Conservation (phyloP, 2,329 filamentous ascomycete species). For the Cladobotryum mycophilum region DNA sequence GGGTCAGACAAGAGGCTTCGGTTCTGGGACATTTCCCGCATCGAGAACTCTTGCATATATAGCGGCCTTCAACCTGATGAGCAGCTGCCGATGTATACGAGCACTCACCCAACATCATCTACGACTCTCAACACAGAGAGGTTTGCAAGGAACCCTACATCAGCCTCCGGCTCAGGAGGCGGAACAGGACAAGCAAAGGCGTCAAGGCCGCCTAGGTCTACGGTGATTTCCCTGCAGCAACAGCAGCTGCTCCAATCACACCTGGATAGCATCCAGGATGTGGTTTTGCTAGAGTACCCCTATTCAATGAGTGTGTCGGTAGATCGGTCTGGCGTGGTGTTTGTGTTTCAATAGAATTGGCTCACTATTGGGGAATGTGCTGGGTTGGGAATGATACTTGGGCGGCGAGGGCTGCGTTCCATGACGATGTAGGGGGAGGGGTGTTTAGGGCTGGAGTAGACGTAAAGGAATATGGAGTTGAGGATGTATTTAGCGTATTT, state of each 20-base stretch:
- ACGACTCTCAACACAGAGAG: constrained; percentile 63
- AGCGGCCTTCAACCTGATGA: constrained; percentile 70
- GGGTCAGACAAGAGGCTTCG: constrained; percentile 86
- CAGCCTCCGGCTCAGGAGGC: constrained; percentile 22
- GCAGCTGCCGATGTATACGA: constrained; percentile 64
- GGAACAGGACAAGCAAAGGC: constrained; percentile 16
- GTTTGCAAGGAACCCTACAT: constrained; percentile 35
- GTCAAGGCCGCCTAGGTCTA: constrained; percentile 59
- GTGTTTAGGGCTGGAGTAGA: background rate
- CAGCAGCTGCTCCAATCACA: constrained; percentile 81
- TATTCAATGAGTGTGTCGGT: constrained; percentile 91
- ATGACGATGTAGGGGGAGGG: background rate
- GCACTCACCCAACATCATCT: constrained; percentile 54
- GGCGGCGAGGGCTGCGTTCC: background rate
- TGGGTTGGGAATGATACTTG: background rate
- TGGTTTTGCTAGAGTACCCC: constrained; percentile 80
- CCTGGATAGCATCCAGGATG: constrained; percentile 79
- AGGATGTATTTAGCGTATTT: background rate
- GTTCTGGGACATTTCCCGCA: constrained; percentile 82
- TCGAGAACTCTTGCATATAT: constrained; percentile 73
- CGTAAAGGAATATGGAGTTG: background rate
- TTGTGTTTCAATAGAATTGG: constrained; percentile 57
- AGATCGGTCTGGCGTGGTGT: constrained; percentile 82
- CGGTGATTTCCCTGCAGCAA: constrained; percentile 82
- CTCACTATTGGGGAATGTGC: background rate